Evolutionary conservation across 148 eudicot genomes (phyloP), one percentile per base, ranked within the genome.

Genomic region (Cornus controversa): DNA sequence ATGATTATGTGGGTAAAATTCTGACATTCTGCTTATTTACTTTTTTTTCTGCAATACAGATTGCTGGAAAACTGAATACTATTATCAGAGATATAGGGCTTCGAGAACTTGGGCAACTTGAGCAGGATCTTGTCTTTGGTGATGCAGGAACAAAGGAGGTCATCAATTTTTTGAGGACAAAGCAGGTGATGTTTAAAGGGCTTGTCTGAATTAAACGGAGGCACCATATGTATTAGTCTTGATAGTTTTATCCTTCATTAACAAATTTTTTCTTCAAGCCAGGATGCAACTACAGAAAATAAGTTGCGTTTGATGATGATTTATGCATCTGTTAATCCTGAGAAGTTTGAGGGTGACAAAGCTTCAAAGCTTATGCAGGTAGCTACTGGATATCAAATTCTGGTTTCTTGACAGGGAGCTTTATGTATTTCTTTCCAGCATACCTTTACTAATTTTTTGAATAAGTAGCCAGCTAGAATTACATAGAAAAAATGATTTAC

Each of bases 111-210:
- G 99, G 99, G 74, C 98, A 96, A 82, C 84, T 96, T 76, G 99
- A 96, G 87, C 99, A 96, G 86, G 99, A 96, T 86, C 89, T 96
- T 74, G 99, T 93, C 77, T 96, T 96, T 83, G 99, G 99, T 42
- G 98, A 93, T 87, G 97, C 98, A 67, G 99, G 92, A 79, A 87
- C 97, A 11, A 96, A 93, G 84, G 99, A 96, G 87, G 77, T 96
- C 75, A 92, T 96, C 78, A 86, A 84, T 78, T 92, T 72, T 80
- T 75, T 96, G 63, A 92, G 99, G 86, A 66, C 83, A 64, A 85
- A 90, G 54, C 95, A 88, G 95, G 99, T 84, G 58, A 53, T 78
- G 63, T 77, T 34, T 60, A 65, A 24, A 54, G 26, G 50, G 27
- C 54, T 40, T 24, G n/a, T 66, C 23, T 16, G 28, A 25, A 24